Evolutionary conservation across 345 rosid genomes (phyloP), one percentile per base, ranked within the genome.

Genomic region (Eucalyptus melliodora): DNA sequence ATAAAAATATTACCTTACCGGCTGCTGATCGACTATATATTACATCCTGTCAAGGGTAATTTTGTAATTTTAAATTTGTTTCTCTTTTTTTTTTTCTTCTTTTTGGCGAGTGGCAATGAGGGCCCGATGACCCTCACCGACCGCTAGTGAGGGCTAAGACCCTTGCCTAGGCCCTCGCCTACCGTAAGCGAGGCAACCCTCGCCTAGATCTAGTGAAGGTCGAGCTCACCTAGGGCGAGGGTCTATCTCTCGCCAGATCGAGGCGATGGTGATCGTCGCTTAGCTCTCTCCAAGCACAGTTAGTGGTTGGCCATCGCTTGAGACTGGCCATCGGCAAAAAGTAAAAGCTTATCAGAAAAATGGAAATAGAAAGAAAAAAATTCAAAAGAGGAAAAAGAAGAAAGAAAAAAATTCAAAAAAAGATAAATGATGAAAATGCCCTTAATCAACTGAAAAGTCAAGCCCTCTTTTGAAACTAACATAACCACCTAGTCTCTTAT

Each of bases 101-200:
- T 7, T 53, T 51, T 0, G 0, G 5, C 0, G 5, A 53, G 56
- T 0, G 5, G 24, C 2, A 0, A 19, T 0, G 1, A 4, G 59
- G 59, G 2, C 11, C 24, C 2, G 2, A 53, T 53, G 59, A 53
- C 1, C 24, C 59, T 53, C 2, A 0, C 1, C 4, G 0, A 4
- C 3, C 2, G 9, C 0, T 53, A 0, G 56, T 0, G 5, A 53
- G 24, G 59, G 11, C 59, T 2, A 53, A 53, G 24, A 53, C 2
- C 59, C 59, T 53, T 53, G 59, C 59, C 4, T 1, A 21, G 2
- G 59, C 59, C 2, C 11, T 19, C 1, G 4, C 56, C 56, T 0
- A 53, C 0, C 1, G 4, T 45, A 45, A 45, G 49, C 12, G 0
- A 45, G 49, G 49, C 1, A 0, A 45, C 49, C 49, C 49, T 47